These are phyloP conservation scores for Scedosporium boydii DNA, from an alignment of 2,329 filamentous ascomycete genomes.

Conservation along the genomic window DNA sequence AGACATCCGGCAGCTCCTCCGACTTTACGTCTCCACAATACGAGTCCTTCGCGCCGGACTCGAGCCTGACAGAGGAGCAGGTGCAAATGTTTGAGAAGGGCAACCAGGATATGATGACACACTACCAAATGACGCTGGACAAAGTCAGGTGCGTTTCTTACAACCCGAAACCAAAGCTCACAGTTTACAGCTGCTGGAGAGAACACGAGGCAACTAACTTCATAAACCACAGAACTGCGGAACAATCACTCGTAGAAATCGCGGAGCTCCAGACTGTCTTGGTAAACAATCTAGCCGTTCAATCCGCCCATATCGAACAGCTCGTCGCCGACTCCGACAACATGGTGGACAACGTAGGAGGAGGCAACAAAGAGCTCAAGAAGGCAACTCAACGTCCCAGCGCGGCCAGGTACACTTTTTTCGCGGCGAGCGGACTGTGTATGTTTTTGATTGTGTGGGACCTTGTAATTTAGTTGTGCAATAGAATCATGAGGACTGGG, in stretches of 20 bases:
- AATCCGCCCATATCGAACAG: slow-evolving; percentile 82
- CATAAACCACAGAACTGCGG: slow-evolving; percentile 56
- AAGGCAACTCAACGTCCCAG: slow-evolving; percentile 65
- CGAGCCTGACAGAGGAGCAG: slow-evolving; percentile 71
- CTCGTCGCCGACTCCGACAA: slow-evolving; percentile 73
- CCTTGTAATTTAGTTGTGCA: slow-evolving; percentile 42
- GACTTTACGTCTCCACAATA: slow-evolving; percentile 15
- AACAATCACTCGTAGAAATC: slow-evolving; percentile 87
- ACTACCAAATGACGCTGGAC: slow-evolving; percentile 88
- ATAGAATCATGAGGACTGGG: not conserved
- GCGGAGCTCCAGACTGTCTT: slow-evolving; percentile 85
- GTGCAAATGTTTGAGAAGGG: slow-evolving; percentile 88
- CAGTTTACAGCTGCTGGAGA: not conserved
- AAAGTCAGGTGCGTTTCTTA: slow-evolving; percentile 69
- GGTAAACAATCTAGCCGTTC: slow-evolving; percentile 73
- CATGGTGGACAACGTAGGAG: slow-evolving; percentile 78
- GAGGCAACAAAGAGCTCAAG: slow-evolving; percentile 86
- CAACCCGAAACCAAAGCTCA: not conserved
- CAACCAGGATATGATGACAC: slow-evolving; percentile 84
- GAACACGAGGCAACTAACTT: slow-evolving; percentile 2
- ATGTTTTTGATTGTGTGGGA: slow-evolving; percentile 70
- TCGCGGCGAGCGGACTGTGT: slow-evolving; percentile 67
- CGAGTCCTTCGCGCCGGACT: slow-evolving; percentile 14
- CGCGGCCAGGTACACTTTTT: slow-evolving; percentile 69
- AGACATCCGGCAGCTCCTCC: slow-evolving; percentile 12